phyloP scores from a whole-genome alignment of 306 rosid species.

The Mimosa bimucronata region DNA sequence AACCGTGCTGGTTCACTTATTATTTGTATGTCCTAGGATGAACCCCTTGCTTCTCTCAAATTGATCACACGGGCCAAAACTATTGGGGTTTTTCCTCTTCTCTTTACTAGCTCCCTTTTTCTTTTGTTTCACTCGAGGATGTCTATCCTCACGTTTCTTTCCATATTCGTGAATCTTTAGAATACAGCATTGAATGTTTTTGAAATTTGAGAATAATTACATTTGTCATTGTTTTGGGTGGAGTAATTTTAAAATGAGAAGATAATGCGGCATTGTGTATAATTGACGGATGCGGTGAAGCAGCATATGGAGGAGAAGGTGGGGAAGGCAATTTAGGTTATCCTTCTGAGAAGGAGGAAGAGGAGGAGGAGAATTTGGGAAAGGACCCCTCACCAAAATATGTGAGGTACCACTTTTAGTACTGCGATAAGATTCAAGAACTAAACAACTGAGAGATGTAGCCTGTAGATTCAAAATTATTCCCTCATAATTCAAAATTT shows the following conservation, averaged over 20 bases:
- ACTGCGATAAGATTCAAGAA: background rate
- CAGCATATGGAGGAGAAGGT: slow-evolving; percentile 87
- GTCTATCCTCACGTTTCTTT: background rate
- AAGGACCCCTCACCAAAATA: slow-evolving; percentile 71
- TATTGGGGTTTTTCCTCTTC: slow-evolving; percentile 51
- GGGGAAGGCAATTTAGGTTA: slow-evolving; percentile 76
- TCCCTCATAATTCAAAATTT: background rate
- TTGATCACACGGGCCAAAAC: slow-evolving; percentile 83
- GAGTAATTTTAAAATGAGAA: background rate
- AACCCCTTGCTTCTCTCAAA: slow-evolving; percentile 79
- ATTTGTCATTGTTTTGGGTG: background rate
- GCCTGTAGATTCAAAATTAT: too few relatives aligned
- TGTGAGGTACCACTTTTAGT: slow-evolving; percentile 68
- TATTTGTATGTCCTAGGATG: slow-evolving; percentile 58
- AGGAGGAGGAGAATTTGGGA: slow-evolving; percentile 86
- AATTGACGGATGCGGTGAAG: slow-evolving; percentile 75
- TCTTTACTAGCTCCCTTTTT: background rate
- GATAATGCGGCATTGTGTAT: slow-evolving; percentile 16
- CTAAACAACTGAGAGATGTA: background rate
- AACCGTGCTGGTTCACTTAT: slow-evolving; percentile 28
- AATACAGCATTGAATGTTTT: background rate
- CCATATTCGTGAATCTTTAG: background rate
- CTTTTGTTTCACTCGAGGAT: background rate
- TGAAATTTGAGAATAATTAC: background rate
- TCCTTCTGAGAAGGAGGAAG: too few relatives aligned